Evolutionary conservation across 2,329 filamentous ascomycete genomes (phyloP).

Genomic region (Whalleya microplaca): DNA sequence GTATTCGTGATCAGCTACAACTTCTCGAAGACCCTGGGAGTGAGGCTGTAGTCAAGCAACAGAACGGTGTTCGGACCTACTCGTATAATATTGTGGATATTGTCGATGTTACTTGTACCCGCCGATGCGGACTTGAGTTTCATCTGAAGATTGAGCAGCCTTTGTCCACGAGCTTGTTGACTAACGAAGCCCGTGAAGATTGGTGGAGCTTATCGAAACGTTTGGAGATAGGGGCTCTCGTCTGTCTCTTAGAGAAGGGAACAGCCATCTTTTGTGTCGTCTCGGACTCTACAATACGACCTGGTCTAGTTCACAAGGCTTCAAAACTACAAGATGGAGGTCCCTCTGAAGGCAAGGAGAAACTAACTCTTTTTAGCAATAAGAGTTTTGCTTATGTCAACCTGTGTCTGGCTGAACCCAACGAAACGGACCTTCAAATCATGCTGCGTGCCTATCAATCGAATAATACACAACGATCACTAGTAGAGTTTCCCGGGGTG

Average conservation of each 20-base stretch:
- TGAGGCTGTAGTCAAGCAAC: slow-evolving; percentile 40
- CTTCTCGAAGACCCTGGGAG: slow-evolving; percentile 14
- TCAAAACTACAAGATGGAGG: neutral
- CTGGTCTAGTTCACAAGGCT: slow-evolving; percentile 10
- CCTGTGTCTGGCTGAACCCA: slow-evolving; percentile 33
- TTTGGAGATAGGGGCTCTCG: slow-evolving; percentile 16
- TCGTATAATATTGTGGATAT: slow-evolving; percentile 10
- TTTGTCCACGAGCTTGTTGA: neutral
- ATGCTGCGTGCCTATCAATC: slow-evolving; percentile 36
- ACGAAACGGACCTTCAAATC: slow-evolving; percentile 23
- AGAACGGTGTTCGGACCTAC: neutral
- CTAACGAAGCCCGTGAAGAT: slow-evolving; percentile 9
- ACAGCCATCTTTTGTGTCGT: slow-evolving; percentile 17
- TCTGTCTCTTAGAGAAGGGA: slow-evolving; percentile 13
- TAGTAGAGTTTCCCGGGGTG: slow-evolving; percentile 67
- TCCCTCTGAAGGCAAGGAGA: neutral
- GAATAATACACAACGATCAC: slow-evolving; percentile 28
- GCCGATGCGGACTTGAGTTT: slow-evolving; percentile 7
- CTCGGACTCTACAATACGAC: slow-evolving; percentile 14
- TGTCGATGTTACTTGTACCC: slow-evolving; percentile 2
- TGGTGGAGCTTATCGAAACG: slow-evolving; percentile 20
- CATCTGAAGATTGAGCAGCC: slow-evolving; percentile 14
- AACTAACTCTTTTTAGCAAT: slow-evolving; percentile 37
- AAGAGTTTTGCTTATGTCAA: slow-evolving; percentile 35
- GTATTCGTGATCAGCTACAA: slow-evolving; percentile 37